phyloP scores from a whole-genome alignment of 192 early-diverging fungal species.

The Borealophlyctis nickersoniae region DNA sequence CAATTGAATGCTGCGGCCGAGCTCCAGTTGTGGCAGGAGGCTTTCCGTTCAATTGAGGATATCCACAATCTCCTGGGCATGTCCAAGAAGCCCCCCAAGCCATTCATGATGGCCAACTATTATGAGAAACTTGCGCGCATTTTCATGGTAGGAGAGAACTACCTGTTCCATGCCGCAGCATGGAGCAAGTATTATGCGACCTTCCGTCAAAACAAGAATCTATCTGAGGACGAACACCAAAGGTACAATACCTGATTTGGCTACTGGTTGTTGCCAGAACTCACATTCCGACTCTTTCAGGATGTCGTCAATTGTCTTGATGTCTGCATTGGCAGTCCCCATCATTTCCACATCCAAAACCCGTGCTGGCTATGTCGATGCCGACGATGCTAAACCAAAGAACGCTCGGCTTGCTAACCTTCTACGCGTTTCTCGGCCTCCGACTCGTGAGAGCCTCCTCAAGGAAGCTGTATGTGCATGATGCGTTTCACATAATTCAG shows the following conservation, averaged over 20 bases:
- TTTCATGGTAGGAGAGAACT: constrained; percentile 95
- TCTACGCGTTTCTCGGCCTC: constrained; percentile 77
- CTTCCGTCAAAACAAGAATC: constrained; percentile 72
- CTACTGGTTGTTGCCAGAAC: neutral
- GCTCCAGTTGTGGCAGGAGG: constrained; percentile 99
- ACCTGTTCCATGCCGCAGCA: constrained; percentile 95
- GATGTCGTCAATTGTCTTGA: constrained; percentile 87
- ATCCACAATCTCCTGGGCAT: constrained; percentile 82
- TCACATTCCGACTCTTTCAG: constrained; percentile 26
- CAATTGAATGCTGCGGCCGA: constrained; percentile 94
- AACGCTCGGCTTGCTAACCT: constrained; percentile 76
- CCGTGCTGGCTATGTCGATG: constrained; percentile 65
- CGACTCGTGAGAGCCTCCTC: constrained; percentile 85
- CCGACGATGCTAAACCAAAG: constrained; percentile 74
- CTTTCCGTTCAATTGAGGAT: constrained; percentile 95
- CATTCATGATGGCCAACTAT: constrained; percentile 95
- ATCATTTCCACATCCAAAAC: constrained; percentile 85
- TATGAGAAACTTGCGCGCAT: constrained; percentile 97
- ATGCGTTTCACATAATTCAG: neutral
- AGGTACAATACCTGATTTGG: constrained; percentile 18
- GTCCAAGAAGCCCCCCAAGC: constrained; percentile 89
- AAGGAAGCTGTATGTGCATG: constrained; percentile 66
- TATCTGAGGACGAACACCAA: constrained; percentile 82
- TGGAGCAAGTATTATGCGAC: constrained; percentile 81
- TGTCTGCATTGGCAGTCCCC: constrained; percentile 94